Evolutionary conservation across 805 yeast species (phyloP).

Genomic region (Yarrowia sp.): DNA sequence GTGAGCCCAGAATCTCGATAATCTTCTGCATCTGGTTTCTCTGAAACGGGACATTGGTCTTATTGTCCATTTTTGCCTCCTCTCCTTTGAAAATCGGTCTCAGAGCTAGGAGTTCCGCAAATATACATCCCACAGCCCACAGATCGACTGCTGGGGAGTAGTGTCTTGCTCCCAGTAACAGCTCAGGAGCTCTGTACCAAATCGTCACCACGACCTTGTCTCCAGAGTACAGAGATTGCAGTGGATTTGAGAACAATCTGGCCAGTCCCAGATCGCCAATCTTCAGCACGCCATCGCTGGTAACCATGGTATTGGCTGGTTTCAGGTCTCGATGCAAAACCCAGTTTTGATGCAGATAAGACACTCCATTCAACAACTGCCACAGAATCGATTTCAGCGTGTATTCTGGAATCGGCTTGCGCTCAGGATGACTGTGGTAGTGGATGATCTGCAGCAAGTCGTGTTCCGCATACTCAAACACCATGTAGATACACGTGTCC

Average conservation of each 20-base stretch:
- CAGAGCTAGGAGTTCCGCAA: constrained; percentile 87
- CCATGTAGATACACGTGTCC: constrained; percentile 89
- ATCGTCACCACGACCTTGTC: constrained; percentile 97
- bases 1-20: constrained; percentile 92
- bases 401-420: constrained; percentile 75
- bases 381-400: constrained; percentile 85
- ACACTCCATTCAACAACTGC: constrained; percentile 92
- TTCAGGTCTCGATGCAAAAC: constrained; percentile 92
- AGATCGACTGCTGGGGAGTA: constrained; percentile 91
- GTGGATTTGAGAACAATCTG: constrained; percentile 81
- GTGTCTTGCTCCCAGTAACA: constrained; percentile 87
- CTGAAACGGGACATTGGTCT: constrained; percentile 86
- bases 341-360: constrained; percentile 95
- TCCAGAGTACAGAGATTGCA: constrained; percentile 86
- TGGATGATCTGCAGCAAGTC: constrained; percentile 94
- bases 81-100: constrained; percentile 97
- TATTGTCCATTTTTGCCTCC: constrained; percentile 94
- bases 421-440: constrained; percentile 89
- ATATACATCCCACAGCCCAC: constrained; percentile 96
- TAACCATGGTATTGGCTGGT: constrained; percentile 98
- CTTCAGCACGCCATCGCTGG: constrained; percentile 86
- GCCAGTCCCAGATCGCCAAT: constrained; percentile 96
- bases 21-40: constrained; percentile 90
- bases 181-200: constrained; percentile 96
- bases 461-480: constrained; percentile 95